phyloP scores from a whole-genome alignment of 2,329 filamentous ascomycete genomes.

The Acarospora socialis region DNA sequence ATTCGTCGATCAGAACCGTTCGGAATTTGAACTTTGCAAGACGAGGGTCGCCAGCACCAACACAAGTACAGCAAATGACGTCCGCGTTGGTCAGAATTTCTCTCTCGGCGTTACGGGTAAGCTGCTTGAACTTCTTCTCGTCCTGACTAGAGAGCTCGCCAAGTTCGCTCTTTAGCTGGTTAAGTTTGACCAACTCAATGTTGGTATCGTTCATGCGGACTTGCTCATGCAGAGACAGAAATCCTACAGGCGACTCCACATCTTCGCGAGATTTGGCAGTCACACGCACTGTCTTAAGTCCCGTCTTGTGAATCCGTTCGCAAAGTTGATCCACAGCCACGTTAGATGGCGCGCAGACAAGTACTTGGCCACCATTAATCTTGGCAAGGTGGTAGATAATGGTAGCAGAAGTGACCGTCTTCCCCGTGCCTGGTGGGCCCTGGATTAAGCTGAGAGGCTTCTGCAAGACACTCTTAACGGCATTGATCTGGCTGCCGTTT shows the following conservation, averaged over 20 bases:
- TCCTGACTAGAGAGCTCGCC: conserved; percentile 89
- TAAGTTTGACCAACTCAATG: conserved; percentile 79
- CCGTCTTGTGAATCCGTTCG: conserved; percentile 87
- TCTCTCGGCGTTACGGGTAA: conserved; percentile 83
- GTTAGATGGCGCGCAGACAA: conserved; percentile 95
- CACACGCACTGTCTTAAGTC: conserved; percentile 88
- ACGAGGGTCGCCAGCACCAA: conserved; percentile 89
- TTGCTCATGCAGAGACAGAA: conserved; percentile 89
- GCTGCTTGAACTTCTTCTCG: conserved; percentile 95
- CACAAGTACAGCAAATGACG: conserved; percentile 97
- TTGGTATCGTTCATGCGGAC: conserved; percentile 97
- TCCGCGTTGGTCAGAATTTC: conserved; percentile 93
- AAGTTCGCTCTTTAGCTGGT: conserved; percentile 79
- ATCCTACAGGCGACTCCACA: conserved; percentile 95
- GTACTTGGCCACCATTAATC: conserved; percentile 83
- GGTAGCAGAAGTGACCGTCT: conserved; percentile 95
- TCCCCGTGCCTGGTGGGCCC: conserved; percentile 90
- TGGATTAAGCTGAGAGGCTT: conserved; percentile 93
- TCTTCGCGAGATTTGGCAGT: conserved; percentile 99
- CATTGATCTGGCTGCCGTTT: conserved; percentile 89
- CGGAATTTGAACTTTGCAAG: conserved; percentile 96
- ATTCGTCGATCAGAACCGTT: conserved; percentile 95
- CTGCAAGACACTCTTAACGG: conserved; percentile 87
- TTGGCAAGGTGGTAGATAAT: conserved; percentile 97
- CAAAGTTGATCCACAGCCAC: conserved; percentile 97